Percentiles rank a stretch among this genome's conserved stretches.
Evolutionary conservation across 2,329 filamentous ascomycete genomes (phyloP).

Genomic region (Gaeumannomyces sp.): DNA sequence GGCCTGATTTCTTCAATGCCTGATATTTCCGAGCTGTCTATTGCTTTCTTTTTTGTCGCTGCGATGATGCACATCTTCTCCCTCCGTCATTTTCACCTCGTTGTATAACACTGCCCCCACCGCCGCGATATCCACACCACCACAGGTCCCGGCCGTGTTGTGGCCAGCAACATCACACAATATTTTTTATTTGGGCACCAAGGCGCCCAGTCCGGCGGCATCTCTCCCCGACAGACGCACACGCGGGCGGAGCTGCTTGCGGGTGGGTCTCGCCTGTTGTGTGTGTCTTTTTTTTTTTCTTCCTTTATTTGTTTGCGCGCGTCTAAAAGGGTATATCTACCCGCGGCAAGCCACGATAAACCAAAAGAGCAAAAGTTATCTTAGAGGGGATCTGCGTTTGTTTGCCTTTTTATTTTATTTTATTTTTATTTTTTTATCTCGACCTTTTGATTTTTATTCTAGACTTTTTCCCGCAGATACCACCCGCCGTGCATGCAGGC

Average conservation of each 20-base stretch:
- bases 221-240: too few relatives aligned
- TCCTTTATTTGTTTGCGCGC: not conserved
- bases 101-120: not conserved
- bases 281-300: not conserved
- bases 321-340: not conserved
- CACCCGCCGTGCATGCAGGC: not conserved
- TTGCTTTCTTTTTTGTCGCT: not conserved
- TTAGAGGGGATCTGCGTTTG: constrained; percentile 2
- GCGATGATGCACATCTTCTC: not conserved
- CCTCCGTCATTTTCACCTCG: not conserved
- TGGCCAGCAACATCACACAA: not conserved
- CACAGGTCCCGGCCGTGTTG: too few relatives aligned
- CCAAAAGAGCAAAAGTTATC: not conserved
- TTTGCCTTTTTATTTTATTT: not conserved
- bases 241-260: too few relatives aligned
- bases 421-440: not conserved
- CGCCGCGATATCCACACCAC: not conserved
- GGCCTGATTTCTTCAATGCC: constrained; percentile 9
- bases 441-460: not conserved
- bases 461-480: not conserved
- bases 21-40: not conserved
- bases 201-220: too few relatives aligned
- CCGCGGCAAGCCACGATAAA: constrained; percentile 5
- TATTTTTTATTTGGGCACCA: not conserved
- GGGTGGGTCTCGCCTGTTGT: not conserved